These are phyloP conservation scores for Collariella sp. DNA, from an alignment of 495 filamentous ascomycete genomes.

Conservation along the genomic window DNA sequence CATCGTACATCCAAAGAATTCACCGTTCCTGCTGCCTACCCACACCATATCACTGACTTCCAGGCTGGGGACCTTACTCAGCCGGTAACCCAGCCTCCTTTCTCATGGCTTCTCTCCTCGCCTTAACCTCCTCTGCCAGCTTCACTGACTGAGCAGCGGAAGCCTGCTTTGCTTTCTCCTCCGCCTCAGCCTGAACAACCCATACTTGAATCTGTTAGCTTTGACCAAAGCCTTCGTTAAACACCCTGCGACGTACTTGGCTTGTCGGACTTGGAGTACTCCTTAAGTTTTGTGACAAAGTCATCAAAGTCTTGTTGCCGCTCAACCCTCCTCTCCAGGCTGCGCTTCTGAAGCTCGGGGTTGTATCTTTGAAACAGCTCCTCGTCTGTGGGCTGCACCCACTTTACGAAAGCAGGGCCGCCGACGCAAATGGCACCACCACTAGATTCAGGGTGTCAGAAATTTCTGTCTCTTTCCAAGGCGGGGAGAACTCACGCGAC, in stretches of 20 bases:
- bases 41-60: not conserved
- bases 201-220: constrained; percentile 44
- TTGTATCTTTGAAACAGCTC: constrained; percentile 89
- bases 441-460: constrained; percentile 37
- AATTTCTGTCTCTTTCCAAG: not conserved
- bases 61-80: not conserved
- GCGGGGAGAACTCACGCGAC: constrained; percentile 16
- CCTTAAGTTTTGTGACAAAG: constrained; percentile 73
- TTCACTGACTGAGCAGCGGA: constrained; percentile 35
- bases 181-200: constrained; percentile 57
- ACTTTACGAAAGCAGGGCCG: constrained; percentile 76
- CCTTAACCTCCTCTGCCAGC: constrained; percentile 49
- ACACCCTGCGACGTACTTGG: constrained; percentile 43
- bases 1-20: too few relatives aligned
- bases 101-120: constrained; percentile 54
- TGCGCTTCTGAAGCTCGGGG: constrained; percentile 80
- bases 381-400: constrained; percentile 76
- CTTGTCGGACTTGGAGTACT: constrained; percentile 85
- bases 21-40: not conserved
- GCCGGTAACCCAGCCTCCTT: constrained; percentile 33
- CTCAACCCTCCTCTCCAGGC: constrained; percentile 62
- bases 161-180: constrained; percentile 45
- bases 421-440: constrained; percentile 62
- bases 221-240: not conserved
- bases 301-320: constrained; percentile 78